Evolutionary conservation across 2,329 filamentous ascomycete species (phyloP), one percentile per base, ranked within the genome.

Genomic region (Claviceps pusilla): DNA sequence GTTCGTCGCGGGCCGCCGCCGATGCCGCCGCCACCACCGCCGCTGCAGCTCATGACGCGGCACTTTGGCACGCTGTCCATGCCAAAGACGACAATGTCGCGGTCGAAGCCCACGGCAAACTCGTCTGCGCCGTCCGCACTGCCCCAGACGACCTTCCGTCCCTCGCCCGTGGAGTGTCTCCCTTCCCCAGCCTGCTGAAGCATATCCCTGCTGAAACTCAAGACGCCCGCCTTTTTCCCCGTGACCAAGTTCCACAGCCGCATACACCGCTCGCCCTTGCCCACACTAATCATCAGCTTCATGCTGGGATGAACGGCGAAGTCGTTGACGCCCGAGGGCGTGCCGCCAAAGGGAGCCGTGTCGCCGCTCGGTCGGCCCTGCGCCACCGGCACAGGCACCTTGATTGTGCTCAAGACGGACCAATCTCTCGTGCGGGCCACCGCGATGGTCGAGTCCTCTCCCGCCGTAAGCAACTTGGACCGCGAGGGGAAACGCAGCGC

Each of bases 201-300:
- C 62, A 93, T 76, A 0, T 84, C 79, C 55, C 79, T 77, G 59
- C 79, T 79, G 67, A 97, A 97, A 66, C 87, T 93, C 61, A 98
- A 72, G 52, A 95, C 90, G 35, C 90, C 89, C 0, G 90, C 90
- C 72, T 95, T 96, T 73, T 91, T 95, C 16, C 90, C 93, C 3
- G 91, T 97, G 59, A 97, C 89, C 59, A 98, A 69, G 65, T 98
- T 97, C 93, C 93, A 98, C 59, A 97, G 69, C 59, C 93, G 76
- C 87, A 98, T 94, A 64, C 84, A 89, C 59, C 82, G 83, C 72
- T 98, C 93, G 59, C 89, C 89, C 63, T 85, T 88, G 60, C 88
- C 86, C 9, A 97, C 89, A 61, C 82, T 94, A 57, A 98, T 82
- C 87, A 97, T 95, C 51, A 98, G 75, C 72, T 96, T 97, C 79